Base-by-base conservation (phyloP, 2,329 filamentous ascomycete species). In the Xylariales sp. region DNA sequence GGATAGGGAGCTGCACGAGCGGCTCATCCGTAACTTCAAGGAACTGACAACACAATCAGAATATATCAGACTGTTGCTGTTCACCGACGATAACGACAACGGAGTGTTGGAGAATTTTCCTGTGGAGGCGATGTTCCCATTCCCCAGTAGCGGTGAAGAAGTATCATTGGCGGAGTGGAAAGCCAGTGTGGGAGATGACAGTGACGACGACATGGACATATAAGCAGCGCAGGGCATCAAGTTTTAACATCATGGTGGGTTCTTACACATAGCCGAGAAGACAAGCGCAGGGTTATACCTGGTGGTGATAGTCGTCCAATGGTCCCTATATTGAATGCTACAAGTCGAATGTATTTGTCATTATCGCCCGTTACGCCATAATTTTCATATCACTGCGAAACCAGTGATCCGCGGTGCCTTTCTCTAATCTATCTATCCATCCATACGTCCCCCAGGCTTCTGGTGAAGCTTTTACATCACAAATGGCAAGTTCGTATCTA, bases 401-500 rank as follows among this genome's bases (percentile, higher is more conserved):
- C n/a, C n/a, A n/a, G n/a, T n/a, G n/a, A n/a, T n/a, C n/a, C n/a
- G n/a, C n/a, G n/a, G n/a, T n/a, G n/a, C n/a, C n/a, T n/a, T n/a
- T n/a, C n/a, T n/a, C n/a, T n/a, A n/a, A n/a, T n/a, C n/a, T n/a
- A n/a, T n/a, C n/a, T n/a, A n/a, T n/a, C n/a, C n/a, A n/a, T n/a
- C n/a, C n/a, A n/a, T n/a, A n/a, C n/a, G n/a, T n/a, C n/a, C n/a
- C n/a, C n/a, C n/a, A n/a, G n/a, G 11, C 19, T 14, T 35, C 18
- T 1, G 5, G 63, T 68, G 4, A 14, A 10, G 6, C 5, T 18
- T 23, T 32, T 29, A 81, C 75, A 81, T 76, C 43, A 81, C 74
- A 53, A 81, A 82, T 48, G 79, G 62, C 32, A 82, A 57, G 55
- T 79, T 76, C 41, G 78, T 82, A 57, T 82, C 78, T 81, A 42